Percentiles rank a stretch among this genome's conserved stretches.
phyloP scores from a whole-genome alignment of 2,329 filamentous ascomycete genomes.

The Sphaerostilbella broomeana region DNA sequence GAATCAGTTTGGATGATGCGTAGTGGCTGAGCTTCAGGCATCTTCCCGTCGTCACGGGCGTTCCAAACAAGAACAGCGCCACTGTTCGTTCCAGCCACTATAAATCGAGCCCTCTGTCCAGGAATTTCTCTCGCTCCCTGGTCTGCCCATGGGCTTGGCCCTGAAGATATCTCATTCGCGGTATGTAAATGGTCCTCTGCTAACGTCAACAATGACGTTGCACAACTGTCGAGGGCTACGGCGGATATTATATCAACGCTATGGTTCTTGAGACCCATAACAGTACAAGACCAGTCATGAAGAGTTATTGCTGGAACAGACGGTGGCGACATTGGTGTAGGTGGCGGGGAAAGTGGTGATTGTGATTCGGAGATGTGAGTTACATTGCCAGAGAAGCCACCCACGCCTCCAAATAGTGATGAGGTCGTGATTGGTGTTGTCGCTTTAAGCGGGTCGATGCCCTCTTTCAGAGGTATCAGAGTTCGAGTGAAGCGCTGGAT shows the following conservation, averaged over 20 bases:
- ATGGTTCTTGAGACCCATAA: conserved; percentile 47
- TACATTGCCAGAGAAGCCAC: conserved; percentile 8
- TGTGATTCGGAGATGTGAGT: conserved; percentile 16
- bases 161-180: conserved; percentile 38
- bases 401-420: conserved; percentile 26
- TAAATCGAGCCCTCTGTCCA: conserved; percentile 72
- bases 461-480: conserved; percentile 16
- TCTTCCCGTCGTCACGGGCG: conserved; percentile 52
- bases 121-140: conserved; percentile 57
- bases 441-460: conserved; percentile 8
- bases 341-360: conserved; percentile 18
- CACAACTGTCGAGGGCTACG: conserved; percentile 67
- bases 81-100: conserved; percentile 72
- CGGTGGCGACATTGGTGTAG: conserved; percentile 19
- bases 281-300: conserved; percentile 27
- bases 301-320: conserved; percentile 13
- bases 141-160: conserved; percentile 38
- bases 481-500: conserved; percentile 40
- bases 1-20: conserved; percentile 85
- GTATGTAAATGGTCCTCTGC: conserved; percentile 66
- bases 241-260: conserved; percentile 59
- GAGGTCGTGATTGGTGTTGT: conserved; percentile 11
- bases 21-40: conserved; percentile 56
- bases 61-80: conserved; percentile 84
- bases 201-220: conserved; percentile 60